Evolutionary conservation across 306 rosid species (phyloP).

Genomic region (Vigna trinervia): DNA sequence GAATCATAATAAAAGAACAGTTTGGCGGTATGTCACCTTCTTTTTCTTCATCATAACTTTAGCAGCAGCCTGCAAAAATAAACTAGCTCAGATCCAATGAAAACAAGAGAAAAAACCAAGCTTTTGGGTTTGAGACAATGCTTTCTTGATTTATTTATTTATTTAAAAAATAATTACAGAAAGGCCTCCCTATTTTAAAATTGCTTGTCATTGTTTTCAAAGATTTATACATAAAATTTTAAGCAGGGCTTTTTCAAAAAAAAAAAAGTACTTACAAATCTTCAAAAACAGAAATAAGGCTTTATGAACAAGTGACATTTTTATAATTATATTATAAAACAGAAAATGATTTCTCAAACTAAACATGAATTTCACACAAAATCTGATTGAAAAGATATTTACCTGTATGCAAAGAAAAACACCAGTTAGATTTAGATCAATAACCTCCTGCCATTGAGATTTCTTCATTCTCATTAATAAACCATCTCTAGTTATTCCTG

Average conservation of each 20-base stretch:
- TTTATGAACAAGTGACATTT: neutral
- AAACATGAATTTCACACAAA: slow-evolving; percentile 15
- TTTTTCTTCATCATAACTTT: slow-evolving; percentile 95
- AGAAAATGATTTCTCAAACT: slow-evolving; percentile 8
- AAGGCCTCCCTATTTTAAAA: neutral
- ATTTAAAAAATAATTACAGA: neutral
- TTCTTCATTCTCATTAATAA: slow-evolving; percentile 97
- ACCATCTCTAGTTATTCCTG: slow-evolving; percentile 94
- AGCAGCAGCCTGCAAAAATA: slow-evolving; percentile 77
- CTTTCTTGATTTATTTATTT: neutral
- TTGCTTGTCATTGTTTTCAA: neutral
- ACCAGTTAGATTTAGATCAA: slow-evolving; percentile 95
- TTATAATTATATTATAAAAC: neutral
- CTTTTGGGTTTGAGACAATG: neutral
- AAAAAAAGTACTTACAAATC: neutral
- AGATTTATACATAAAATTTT: neutral
- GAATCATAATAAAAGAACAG: neutral
- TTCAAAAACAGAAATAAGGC: neutral
- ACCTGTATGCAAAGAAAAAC: slow-evolving; percentile 91
- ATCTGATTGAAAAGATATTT: slow-evolving; percentile 35
- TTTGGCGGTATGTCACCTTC: slow-evolving; percentile 61
- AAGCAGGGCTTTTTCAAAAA: neutral
- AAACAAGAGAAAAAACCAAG: neutral
- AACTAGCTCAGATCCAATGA: slow-evolving; percentile 42
- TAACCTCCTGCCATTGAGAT: slow-evolving; percentile 93